A percentile compares a stretch with the other conserved stretches of the same genome.
phyloP scores from a whole-genome alignment of 2,329 filamentous ascomycete genomes.

The Elsinoe batatas region DNA sequence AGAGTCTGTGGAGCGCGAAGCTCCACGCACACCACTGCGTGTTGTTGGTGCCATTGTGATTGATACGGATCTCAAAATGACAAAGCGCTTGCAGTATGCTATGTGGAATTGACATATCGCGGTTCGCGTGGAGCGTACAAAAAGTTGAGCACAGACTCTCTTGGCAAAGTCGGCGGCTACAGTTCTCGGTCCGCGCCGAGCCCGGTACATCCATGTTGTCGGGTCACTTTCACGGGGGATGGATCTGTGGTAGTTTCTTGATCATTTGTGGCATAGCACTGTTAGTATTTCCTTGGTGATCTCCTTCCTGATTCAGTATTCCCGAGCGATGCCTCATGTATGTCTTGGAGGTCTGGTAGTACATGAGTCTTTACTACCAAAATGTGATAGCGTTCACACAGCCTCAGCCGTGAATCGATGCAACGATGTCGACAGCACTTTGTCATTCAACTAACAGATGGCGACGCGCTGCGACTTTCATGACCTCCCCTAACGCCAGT shows the following conservation, averaged over 20 bases:
- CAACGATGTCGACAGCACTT: too few relatives aligned
- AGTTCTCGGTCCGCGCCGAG: not conserved
- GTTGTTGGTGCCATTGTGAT: slow-evolving; percentile 8
- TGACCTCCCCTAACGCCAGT: not conserved
- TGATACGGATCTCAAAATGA: not conserved
- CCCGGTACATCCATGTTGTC: not conserved
- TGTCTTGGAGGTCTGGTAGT: too few relatives aligned
- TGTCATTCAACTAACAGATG: too few relatives aligned
- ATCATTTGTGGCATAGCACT: not conserved
- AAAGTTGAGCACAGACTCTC: not conserved
- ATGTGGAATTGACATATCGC: not conserved
- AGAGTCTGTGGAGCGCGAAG: not conserved
- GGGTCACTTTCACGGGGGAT: not conserved
- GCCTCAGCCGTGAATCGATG: too few relatives aligned
- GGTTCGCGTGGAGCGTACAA: not conserved
- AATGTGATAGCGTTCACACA: too few relatives aligned
- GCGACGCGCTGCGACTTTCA: too few relatives aligned
- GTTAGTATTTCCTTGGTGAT: not conserved
- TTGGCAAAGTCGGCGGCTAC: not conserved
- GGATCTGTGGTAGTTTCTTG: not conserved
- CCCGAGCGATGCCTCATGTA: too few relatives aligned
- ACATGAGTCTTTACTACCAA: too few relatives aligned
- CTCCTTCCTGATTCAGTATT: too few relatives aligned
- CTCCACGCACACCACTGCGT: slow-evolving; percentile 2
- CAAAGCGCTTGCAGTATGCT: not conserved